A percentile compares a stretch with the other conserved stretches of the same genome.
These are phyloP conservation scores for Phyllosticta citrichinensis DNA, from an alignment of 2,329 filamentous ascomycete genomes.

Conservation along the genomic window DNA sequence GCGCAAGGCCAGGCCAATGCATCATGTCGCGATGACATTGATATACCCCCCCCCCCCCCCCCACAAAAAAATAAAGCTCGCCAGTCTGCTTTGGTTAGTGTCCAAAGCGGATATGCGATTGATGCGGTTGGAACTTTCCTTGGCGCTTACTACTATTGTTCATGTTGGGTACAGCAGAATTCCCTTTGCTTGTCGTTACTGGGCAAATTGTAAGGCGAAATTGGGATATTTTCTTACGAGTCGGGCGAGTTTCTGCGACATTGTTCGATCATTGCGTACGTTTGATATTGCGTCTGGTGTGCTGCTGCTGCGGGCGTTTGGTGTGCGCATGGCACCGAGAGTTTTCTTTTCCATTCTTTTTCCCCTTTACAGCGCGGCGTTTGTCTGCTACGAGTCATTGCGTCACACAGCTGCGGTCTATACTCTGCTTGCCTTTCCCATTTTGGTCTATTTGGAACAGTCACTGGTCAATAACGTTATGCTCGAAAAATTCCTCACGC, in stretches of 20 bases:
- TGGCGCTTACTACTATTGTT: background rate
- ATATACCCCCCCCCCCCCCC: background rate
- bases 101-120: background rate
- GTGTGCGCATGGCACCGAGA: background rate
- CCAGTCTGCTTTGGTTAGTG: background rate
- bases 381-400: background rate
- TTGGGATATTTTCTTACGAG: background rate
- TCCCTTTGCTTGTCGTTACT: background rate
- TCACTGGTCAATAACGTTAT: background rate
- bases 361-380: background rate
- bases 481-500: background rate
- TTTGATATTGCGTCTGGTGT: background rate
- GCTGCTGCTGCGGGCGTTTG: background rate
- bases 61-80: background rate
- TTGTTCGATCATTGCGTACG: background rate
- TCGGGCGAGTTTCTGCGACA: background rate
- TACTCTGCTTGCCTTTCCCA: background rate
- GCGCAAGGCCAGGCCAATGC: background rate
- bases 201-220: slow-evolving; percentile 1
- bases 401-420: background rate
- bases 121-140: background rate
- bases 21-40: slow-evolving; percentile 1
- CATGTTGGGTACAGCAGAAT: slow-evolving; percentile 9
- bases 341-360: background rate
- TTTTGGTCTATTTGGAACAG: background rate